phyloP scores from a whole-genome alignment of 306 rosid genomes.

The Fagus sylvatica region DNA sequence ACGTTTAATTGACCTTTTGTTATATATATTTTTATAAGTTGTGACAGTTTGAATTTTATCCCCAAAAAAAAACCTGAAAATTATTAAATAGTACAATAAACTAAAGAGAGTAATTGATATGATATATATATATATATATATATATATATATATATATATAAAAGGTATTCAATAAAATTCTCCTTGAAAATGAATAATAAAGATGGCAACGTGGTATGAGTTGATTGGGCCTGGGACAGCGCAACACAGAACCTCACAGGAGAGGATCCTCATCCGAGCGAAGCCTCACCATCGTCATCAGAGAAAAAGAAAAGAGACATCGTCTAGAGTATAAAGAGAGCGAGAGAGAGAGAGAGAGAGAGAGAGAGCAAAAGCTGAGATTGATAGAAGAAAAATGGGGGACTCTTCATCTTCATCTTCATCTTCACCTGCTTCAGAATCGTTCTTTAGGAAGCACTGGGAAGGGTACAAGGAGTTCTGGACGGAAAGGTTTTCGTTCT shows the following conservation, averaged over 20 bases:
- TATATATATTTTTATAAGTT: too few relatives aligned
- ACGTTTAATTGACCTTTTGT: too few relatives aligned
- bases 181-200: too few relatives aligned
- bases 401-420: conserved; percentile 22
- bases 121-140: too few relatives aligned
- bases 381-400: conserved; percentile 31
- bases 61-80: too few relatives aligned
- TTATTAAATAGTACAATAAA: too few relatives aligned
- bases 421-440: conserved; percentile 23
- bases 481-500: conserved; percentile 63
- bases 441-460: conserved; percentile 48
- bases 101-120: too few relatives aligned
- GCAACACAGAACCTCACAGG: not conserved
- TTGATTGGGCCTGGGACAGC: not conserved
- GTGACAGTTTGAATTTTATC: too few relatives aligned
- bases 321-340: not conserved
- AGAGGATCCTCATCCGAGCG: not conserved
- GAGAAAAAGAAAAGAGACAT: not conserved
- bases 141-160: too few relatives aligned
- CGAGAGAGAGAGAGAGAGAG: not conserved
- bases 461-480: conserved; percentile 68
- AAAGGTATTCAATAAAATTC: too few relatives aligned
- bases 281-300: not conserved
- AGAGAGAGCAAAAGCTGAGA: not conserved
- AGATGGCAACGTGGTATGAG: too few relatives aligned